phyloP scores from a whole-genome alignment of 148 eudicot genomes.

The Pharnaceum exiguum region DNA sequence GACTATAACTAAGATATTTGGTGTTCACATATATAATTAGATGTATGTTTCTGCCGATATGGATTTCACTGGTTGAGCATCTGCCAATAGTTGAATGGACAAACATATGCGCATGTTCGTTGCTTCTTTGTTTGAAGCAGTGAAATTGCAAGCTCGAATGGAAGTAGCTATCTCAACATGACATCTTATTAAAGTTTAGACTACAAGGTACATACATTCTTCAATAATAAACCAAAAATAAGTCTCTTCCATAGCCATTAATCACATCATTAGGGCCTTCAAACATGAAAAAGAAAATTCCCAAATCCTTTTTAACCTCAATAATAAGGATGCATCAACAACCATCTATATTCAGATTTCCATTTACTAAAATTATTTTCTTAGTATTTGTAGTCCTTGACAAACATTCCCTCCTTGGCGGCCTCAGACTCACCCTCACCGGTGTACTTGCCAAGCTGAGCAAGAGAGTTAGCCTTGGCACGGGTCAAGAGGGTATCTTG shows the following conservation, averaged over 20 bases:
- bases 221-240: conserved; percentile 17
- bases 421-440: conserved; percentile 86
- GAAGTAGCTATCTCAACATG: neutral
- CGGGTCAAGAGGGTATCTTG: conserved; percentile 60
- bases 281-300: conserved; percentile 5
- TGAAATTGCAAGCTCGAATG: neutral
- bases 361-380: conserved; percentile 4
- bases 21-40: no score
- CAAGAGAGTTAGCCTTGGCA: conserved; percentile 86
- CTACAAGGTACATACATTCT: conserved; percentile 16
- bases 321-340: neutral
- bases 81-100: no score
- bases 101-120: no score
- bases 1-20: no score
- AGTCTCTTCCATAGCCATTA: conserved; percentile 19
- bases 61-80: no score
- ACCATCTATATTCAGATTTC: conserved; percentile 1
- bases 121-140: no score
- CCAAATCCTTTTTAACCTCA: conserved; percentile 7
- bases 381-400: conserved; percentile 82
- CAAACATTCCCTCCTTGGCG: conserved; percentile 77
- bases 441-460: conserved; percentile 89
- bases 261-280: conserved; percentile 23
- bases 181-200: conserved; percentile 19
- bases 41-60: no score